Evolutionary conservation across 1,284 basidiomycete species (phyloP).

Genomic region (Grifola frondosa): DNA sequence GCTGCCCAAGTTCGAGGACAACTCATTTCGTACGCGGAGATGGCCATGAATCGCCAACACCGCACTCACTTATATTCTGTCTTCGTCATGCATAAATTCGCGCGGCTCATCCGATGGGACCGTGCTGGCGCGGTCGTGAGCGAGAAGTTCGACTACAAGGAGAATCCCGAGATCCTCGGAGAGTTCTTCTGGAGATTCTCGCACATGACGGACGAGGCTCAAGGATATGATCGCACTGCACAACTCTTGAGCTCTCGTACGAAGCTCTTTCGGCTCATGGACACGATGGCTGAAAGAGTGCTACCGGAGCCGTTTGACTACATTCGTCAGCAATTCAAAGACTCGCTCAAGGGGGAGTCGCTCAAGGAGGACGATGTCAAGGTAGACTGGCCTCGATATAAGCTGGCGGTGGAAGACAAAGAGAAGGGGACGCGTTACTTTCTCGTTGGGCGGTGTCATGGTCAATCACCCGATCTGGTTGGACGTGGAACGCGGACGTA

Average conservation of each 20-base stretch:
- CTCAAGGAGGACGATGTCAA: too few species aligned
- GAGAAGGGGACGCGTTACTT: background rate
- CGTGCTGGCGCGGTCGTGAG: slow-evolving; percentile 7
- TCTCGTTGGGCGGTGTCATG: slow-evolving; percentile 7
- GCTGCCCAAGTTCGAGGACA: slow-evolving; percentile 1
- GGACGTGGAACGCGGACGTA: slow-evolving; percentile 14
- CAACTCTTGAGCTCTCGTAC: background rate
- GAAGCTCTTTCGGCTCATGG: too few species aligned
- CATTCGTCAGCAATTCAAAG: too few species aligned
- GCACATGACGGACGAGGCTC: background rate
- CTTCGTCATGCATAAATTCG: background rate
- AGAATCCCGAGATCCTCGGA: slow-evolving; percentile 1
- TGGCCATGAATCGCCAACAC: slow-evolving; percentile 7
- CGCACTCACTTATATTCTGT: slow-evolving; percentile 1
- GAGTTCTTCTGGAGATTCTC: slow-evolving; percentile 9
- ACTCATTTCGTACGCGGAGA: slow-evolving; percentile 7
- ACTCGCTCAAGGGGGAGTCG: too few species aligned
- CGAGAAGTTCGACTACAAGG: slow-evolving; percentile 6
- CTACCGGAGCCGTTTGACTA: too few species aligned
- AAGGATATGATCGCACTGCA: slow-evolving; percentile 7
- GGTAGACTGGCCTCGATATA: background rate
- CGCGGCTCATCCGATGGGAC: slow-evolving; percentile 11
- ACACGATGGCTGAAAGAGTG: too few species aligned
- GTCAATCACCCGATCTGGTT: background rate
- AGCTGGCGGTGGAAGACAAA: background rate